A percentile compares a stretch with the other conserved stretches of the same genome.
Evolutionary conservation across 2,329 filamentous ascomycete species (phyloP).

Genomic region (Hypoxylon sp.): DNA sequence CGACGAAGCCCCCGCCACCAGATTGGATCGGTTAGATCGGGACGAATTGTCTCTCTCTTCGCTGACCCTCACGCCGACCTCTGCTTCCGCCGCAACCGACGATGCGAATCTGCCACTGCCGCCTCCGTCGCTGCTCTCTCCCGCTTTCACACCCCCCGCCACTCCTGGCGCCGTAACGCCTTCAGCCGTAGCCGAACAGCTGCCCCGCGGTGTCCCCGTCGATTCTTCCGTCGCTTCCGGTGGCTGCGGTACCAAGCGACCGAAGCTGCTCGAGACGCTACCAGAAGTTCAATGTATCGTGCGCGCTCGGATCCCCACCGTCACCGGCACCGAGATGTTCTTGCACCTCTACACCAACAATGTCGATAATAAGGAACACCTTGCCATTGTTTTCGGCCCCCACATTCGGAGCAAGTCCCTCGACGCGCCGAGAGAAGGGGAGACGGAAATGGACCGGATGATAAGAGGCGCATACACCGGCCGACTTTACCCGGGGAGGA

Average conservation of each 20-base stretch:
- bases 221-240: conserved; percentile 66
- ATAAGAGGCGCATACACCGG: conserved; percentile 93
- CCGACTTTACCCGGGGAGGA: conserved; percentile 83
- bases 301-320: conserved; percentile 92
- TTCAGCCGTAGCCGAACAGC: conserved; percentile 42
- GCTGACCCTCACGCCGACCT: conserved; percentile 10
- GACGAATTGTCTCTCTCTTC: conserved; percentile 51
- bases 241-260: conserved; percentile 69
- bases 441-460: conserved; percentile 91
- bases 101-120: conserved; percentile 44
- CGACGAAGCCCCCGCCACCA: conserved; percentile 19
- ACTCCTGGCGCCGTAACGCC: conserved; percentile 68
- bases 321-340: conserved; percentile 93
- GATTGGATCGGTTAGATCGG: conserved; percentile 41
- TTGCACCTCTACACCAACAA: conserved; percentile 93
- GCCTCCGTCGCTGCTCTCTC: conserved; percentile 80
- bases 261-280: conserved; percentile 76
- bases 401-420: conserved; percentile 78
- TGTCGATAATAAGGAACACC: conserved; percentile 92
- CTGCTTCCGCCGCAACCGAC: conserved; percentile 9
- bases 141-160: conserved; percentile 78
- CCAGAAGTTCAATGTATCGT: conserved; percentile 94
- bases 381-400: conserved; percentile 95
- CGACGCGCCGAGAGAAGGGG: conserved; percentile 74
- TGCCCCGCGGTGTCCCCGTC: conserved; percentile 63